These are phyloP conservation scores for Mycosphaerella sp. DNA, from an alignment of 2,329 filamentous ascomycete genomes.

Conservation along the genomic window DNA sequence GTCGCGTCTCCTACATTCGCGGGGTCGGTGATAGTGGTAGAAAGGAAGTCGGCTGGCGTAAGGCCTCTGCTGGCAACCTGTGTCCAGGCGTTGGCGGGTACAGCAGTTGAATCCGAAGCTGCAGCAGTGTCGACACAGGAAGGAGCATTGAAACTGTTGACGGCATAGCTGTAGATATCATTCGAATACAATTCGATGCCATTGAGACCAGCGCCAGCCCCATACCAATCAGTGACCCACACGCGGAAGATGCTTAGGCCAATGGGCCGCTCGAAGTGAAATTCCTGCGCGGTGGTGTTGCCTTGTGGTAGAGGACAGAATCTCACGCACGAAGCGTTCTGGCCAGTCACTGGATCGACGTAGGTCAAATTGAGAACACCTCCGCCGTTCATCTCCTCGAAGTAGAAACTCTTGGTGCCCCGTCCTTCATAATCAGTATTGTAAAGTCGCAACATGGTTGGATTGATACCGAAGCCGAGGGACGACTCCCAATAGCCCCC, in stretches of 20 bases:
- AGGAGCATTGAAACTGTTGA: slow-evolving; percentile 84
- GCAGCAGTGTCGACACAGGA: slow-evolving; percentile 61
- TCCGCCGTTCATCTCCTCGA: slow-evolving; percentile 74
- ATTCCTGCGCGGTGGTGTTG: slow-evolving; percentile 74
- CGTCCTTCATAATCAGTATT: slow-evolving; percentile 80
- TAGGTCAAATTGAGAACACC: slow-evolving; percentile 98
- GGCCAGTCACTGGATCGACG: slow-evolving; percentile 60
- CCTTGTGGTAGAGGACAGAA: slow-evolving; percentile 73
- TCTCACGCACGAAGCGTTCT: slow-evolving; percentile 67
- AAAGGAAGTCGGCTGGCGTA: slow-evolving; percentile 72
- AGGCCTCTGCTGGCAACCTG: slow-evolving; percentile 56
- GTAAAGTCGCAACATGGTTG: slow-evolving; percentile 78
- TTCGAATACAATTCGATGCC: slow-evolving; percentile 84
- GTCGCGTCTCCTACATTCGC: slow-evolving; percentile 47
- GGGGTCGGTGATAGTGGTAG: slow-evolving; percentile 53
- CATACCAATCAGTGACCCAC: slow-evolving; percentile 83
- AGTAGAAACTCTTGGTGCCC: slow-evolving; percentile 78
- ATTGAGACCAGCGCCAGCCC: slow-evolving; percentile 72
- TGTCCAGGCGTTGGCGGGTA: slow-evolving; percentile 56
- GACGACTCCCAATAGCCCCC: slow-evolving; percentile 77
- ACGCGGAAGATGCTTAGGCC: slow-evolving; percentile 84
- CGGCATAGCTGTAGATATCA: slow-evolving; percentile 63
- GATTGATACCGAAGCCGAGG: slow-evolving; percentile 78
- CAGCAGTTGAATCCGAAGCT: slow-evolving; percentile 58
- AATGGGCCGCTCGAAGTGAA: slow-evolving; percentile 78